These are phyloP conservation scores for Debaryomyces psychrophilus DNA, from an alignment of 1,139 yeast species.

Conservation along the genomic window DNA sequence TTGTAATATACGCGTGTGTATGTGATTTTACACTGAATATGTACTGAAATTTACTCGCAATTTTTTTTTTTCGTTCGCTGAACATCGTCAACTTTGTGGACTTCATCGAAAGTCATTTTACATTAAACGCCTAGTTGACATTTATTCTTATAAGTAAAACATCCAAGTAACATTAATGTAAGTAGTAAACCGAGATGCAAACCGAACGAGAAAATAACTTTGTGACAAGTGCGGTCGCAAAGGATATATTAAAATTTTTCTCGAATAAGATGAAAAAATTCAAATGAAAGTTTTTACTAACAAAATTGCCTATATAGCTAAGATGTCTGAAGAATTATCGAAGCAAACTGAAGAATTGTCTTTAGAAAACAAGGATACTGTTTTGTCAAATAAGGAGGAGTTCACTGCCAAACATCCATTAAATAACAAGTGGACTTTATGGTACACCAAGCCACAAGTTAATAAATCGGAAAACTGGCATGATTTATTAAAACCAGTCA, in stretches of 20 bases:
- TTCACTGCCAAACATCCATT: slow-evolving; percentile 88
- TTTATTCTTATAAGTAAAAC: slow-evolving; percentile 4
- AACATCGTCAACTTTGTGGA: slow-evolving; percentile 28
- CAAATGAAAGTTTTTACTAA: slow-evolving; percentile 7
- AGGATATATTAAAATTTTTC: slow-evolving; percentile 19
- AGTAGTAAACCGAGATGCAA: neutral
- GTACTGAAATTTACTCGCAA: slow-evolving; percentile 28
- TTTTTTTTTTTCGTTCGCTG: slow-evolving; percentile 25
- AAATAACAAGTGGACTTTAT: slow-evolving; percentile 91
- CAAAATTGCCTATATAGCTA: slow-evolving; percentile 4
- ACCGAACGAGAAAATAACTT: neutral
- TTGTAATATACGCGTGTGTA: slow-evolving; percentile 9
- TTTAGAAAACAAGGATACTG: slow-evolving; percentile 55
- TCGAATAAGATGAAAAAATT: slow-evolving; percentile 8
- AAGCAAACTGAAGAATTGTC: slow-evolving; percentile 57
- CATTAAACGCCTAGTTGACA: slow-evolving; percentile 3
- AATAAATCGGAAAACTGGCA: slow-evolving; percentile 86
- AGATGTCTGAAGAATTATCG: slow-evolving; percentile 57
- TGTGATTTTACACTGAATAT: neutral
- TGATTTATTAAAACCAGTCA: slow-evolving; percentile 90
- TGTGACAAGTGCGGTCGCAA: neutral
- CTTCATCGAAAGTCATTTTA: slow-evolving; percentile 4
- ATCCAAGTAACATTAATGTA: slow-evolving; percentile 3
- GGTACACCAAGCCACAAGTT: slow-evolving; percentile 95
- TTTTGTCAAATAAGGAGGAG: slow-evolving; percentile 67